Evolutionary conservation across 2,329 filamentous ascomycete species (phyloP), one percentile per base, ranked within the genome.

Genomic region (Arthrobotrys megalospora): DNA sequence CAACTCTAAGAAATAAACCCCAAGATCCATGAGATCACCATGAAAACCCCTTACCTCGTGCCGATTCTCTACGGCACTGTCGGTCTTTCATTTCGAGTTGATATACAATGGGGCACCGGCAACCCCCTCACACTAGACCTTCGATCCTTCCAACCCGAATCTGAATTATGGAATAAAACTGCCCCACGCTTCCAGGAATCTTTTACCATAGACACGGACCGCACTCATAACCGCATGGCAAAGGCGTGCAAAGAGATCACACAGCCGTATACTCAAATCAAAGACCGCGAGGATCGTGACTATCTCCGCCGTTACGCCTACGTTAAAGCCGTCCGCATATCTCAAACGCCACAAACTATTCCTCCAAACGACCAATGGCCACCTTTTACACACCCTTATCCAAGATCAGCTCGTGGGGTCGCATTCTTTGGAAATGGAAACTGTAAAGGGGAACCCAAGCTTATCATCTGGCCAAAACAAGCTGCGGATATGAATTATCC

Each of bases 291-390:
- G 3, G 47, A 60, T 0, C 58, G 66, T n/a, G 67, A 78, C 48
- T 78, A 78, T 21, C 32, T 78, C 14, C 75, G 67, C 7, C 66
- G 62, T 6, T 32, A 48, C 12, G 45, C 21, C 12, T 78, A 62
- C 32, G 67, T 78, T 19, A 78, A 78, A 78, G 75, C 75, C n/a
- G 47, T 78, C 36, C 67, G 75, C 2, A 78, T 78, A n/a, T 67
- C 66, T 6, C 75, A 78, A 53, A 78, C 66, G 0, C 75, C 75
- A 5, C 66, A 71, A 34, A 36, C 34, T 0, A 34, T 32, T n/a
- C 75, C 75, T 1, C 38, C 21, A 24, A 68, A 65, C 50, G 32
- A n/a, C 38, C 6, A 62, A 1, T 43, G 53, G 3, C 75, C 75
- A 43, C 73, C 67, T 11, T 78, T 72, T 36, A 65, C 43, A 6